A percentile compares a stretch with the other conserved stretches of the same genome.
These are phyloP conservation scores for Zangia roseola DNA, from an alignment of 768 basidiomycete genomes.

Conservation along the genomic window DNA sequence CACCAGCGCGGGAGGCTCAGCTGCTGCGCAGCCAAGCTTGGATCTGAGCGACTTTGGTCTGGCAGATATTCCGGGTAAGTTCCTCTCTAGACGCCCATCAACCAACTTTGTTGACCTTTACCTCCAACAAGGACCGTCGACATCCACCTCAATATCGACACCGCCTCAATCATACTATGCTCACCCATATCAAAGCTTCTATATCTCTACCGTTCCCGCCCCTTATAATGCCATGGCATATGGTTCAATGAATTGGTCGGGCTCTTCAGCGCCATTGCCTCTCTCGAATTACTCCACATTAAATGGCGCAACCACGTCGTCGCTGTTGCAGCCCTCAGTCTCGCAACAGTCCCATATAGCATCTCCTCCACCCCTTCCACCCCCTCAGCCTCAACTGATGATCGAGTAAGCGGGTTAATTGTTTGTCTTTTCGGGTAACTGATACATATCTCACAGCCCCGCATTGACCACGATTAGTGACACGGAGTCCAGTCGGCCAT, in stretches of 20 bases:
- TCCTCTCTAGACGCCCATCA: conserved; percentile 30
- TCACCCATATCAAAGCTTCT: conserved; percentile 42
- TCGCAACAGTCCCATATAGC: conserved; percentile 33
- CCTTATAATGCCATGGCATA: conserved; percentile 57
- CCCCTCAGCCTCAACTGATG: conserved; percentile 44
- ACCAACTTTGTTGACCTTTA: conserved; percentile 11
- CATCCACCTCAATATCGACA: conserved; percentile 40
- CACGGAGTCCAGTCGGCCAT: conserved; percentile 44
- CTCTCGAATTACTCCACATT: conserved; percentile 75
- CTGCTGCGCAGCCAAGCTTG: conserved; percentile 34
- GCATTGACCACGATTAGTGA: conserved; percentile 58
- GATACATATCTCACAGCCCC: conserved; percentile 42
- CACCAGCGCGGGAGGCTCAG: conserved; percentile 24
- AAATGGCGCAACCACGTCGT: conserved; percentile 66
- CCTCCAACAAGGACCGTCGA: conserved; percentile 34
- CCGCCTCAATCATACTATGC: conserved; percentile 42
- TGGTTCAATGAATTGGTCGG: conserved; percentile 48
- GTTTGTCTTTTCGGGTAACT: conserved; percentile 11
- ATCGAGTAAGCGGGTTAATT: conserved; percentile 57
- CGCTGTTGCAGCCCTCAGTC: conserved; percentile 30
- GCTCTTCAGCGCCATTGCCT: conserved; percentile 45
- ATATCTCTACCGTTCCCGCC: conserved; percentile 38
- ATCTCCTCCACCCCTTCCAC: conserved; percentile 24
- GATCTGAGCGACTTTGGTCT: conserved; percentile 45
- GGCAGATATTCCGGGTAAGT: conserved; percentile 45